A percentile compares a stretch with the other conserved stretches of the same genome.
Evolutionary conservation across 768 basidiomycete genomes (phyloP).

Genomic region (Ephemerocybe angulata): DNA sequence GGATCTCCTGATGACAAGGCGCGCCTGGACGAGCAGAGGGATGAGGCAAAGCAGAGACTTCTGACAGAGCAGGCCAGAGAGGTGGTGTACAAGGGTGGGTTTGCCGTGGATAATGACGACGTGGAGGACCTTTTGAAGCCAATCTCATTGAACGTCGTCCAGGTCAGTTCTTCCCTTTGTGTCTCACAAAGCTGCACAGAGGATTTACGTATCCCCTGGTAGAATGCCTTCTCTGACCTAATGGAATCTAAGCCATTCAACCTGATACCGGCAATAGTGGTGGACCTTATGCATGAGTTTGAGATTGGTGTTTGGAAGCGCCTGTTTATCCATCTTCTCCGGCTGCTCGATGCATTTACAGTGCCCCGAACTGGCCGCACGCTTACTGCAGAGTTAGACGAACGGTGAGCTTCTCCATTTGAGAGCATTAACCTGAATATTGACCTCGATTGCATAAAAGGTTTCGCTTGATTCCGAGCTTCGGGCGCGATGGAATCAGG

Average conservation of each 20-base stretch:
- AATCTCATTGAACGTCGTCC: neutral
- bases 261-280: slow-evolving; percentile 18
- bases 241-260: slow-evolving; percentile 21
- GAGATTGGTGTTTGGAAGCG: slow-evolving; percentile 38
- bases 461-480: slow-evolving; percentile 13
- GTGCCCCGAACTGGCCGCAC: slow-evolving; percentile 8
- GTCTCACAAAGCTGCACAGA: neutral
- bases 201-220: neutral
- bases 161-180: neutral
- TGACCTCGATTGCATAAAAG: neutral
- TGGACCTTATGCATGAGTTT: slow-evolving; percentile 35
- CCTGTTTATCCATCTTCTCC: slow-evolving; percentile 31
- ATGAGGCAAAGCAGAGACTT: neutral
- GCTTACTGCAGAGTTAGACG: slow-evolving; percentile 19
- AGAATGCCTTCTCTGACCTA: neutral
- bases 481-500: slow-evolving; percentile 21
- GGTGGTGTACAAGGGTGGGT: too few relatives aligned
- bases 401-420: slow-evolving; percentile 14
- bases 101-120: slow-evolving; percentile 7
- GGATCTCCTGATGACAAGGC: neutral
- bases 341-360: slow-evolving; percentile 21
- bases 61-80: too few relatives aligned
- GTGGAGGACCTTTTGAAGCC: slow-evolving; percentile 10
- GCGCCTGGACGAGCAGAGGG: neutral
- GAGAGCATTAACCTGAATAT: too few relatives aligned